These are phyloP conservation scores for Alternaria tenuissima DNA, from an alignment of 2,329 filamentous ascomycete genomes.

Conservation along the genomic window DNA sequence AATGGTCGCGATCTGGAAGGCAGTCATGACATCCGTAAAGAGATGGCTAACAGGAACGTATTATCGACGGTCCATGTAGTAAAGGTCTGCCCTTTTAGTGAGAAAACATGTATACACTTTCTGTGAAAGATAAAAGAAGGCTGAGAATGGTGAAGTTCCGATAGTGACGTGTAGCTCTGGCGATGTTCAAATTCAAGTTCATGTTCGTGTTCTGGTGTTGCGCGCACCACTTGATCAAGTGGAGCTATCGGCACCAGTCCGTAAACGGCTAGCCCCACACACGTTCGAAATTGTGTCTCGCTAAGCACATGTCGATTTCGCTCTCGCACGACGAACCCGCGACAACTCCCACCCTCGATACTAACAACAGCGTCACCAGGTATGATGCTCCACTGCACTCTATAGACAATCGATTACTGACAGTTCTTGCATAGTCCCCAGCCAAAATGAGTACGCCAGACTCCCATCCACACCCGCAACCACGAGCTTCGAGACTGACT, in stretches of 20 bases:
- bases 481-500: slow-evolving; percentile 55
- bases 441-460: slow-evolving; percentile 66
- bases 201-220: slow-evolving; percentile 4
- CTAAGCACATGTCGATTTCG: slow-evolving; percentile 12
- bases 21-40: background rate
- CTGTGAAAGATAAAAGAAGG: background rate
- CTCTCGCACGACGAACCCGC: slow-evolving; percentile 25
- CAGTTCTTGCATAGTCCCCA: slow-evolving; percentile 51
- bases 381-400: slow-evolving; percentile 27
- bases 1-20: background rate
- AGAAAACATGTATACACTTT: background rate
- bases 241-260: slow-evolving; percentile 10
- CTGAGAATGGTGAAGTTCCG: background rate
- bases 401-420: slow-evolving; percentile 31
- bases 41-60: background rate
- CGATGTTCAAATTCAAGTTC: slow-evolving; percentile 2
- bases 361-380: slow-evolving; percentile 51
- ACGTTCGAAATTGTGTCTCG: slow-evolving; percentile 20
- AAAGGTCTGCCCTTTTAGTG: background rate
- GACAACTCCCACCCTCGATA: slow-evolving; percentile 36
- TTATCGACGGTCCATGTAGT: background rate
- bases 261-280: slow-evolving; percentile 17
- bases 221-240: background rate
- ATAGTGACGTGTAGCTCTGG: background rate
- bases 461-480: slow-evolving; percentile 33